A percentile compares a stretch with the other conserved stretches of the same genome.
Conservation (phyloP, 1,284 basidiomycete species). For the Gomphus bonarii region DNA sequence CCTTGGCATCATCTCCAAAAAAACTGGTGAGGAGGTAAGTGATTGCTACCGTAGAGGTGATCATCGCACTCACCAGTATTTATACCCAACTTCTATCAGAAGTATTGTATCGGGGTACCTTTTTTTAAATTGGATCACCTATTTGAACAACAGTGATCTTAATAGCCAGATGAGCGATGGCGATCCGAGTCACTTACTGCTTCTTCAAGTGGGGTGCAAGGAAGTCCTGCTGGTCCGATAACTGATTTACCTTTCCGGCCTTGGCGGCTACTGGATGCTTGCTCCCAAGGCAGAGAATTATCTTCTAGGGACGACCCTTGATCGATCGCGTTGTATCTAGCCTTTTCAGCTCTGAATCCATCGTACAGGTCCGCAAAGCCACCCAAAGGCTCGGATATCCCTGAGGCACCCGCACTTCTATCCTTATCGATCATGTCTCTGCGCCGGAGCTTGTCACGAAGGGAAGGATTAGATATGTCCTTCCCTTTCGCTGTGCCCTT, state of each 20-base stretch:
- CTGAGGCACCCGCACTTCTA: background rate
- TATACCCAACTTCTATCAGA: constrained; percentile 85
- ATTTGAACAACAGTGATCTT: background rate
- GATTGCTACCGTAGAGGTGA: background rate
- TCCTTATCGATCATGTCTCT: background rate
- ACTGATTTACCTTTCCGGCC: constrained; percentile 31
- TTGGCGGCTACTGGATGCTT: constrained; percentile 16
- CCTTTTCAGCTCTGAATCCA: constrained; percentile 2
- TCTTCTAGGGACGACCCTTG: background rate
- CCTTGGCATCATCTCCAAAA: constrained; percentile 84
- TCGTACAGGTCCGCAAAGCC: background rate
- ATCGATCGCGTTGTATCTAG: background rate
- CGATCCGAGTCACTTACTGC: constrained; percentile 39
- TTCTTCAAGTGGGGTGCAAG: constrained; percentile 77
- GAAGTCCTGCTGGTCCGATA: constrained; percentile 65
- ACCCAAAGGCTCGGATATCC: background rate
- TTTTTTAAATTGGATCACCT: constrained; percentile 63
- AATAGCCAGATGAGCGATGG: background rate
- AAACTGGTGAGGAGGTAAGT: constrained; percentile 32
- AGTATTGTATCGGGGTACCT: constrained; percentile 70
- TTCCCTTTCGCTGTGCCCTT: background rate
- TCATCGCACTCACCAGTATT: constrained; percentile 38
- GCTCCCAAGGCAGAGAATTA: constrained; percentile 18
- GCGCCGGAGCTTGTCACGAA: constrained; percentile 5
- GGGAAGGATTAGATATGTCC: background rate